Conservation (phyloP, 2,329 filamentous ascomycete genomes). For the Nemania diffusa region DNA sequence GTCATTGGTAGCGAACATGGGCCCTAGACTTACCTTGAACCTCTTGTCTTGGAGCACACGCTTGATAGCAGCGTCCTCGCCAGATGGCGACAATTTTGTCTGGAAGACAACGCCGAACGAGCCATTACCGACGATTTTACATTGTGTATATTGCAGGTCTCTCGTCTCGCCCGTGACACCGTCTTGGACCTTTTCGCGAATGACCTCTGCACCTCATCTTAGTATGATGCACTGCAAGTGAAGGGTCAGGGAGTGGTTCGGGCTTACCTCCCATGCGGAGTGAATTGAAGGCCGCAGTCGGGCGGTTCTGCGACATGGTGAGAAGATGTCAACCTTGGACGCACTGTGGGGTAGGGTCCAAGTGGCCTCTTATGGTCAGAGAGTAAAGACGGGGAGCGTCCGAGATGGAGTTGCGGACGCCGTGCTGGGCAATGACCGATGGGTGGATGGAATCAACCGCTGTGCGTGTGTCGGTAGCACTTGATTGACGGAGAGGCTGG, state of each 20-base stretch:
- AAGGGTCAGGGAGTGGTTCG: slow-evolving; percentile 39
- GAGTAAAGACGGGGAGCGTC: slow-evolving; percentile 40
- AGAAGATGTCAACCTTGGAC: slow-evolving; percentile 42
- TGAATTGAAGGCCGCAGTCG: slow-evolving; percentile 83
- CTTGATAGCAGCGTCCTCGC: slow-evolving; percentile 99
- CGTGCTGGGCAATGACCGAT: slow-evolving; percentile 48
- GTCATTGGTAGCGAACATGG: slow-evolving; percentile 1
- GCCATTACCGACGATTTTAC: slow-evolving; percentile 99
- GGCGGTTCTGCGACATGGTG: slow-evolving; percentile 56
- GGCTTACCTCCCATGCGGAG: slow-evolving; percentile 97
- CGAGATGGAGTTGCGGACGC: slow-evolving; percentile 43
- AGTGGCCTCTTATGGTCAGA: slow-evolving; percentile 44
- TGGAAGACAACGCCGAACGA: slow-evolving; percentile 99
- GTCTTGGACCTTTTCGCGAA: slow-evolving; percentile 99
- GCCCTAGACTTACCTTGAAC: slow-evolving; percentile 80
- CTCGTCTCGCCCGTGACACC: slow-evolving; percentile 95
- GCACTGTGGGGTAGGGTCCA: slow-evolving; percentile 42
- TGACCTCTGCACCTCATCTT: slow-evolving; percentile 75
- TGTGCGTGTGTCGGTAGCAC: slow-evolving; percentile 34
- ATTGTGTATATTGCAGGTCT: slow-evolving; percentile 98
- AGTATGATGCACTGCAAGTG: slow-evolving; percentile 34
- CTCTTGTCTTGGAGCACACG: slow-evolving; percentile 98
- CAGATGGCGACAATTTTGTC: slow-evolving; percentile 96
- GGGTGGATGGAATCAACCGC: slow-evolving; percentile 33
- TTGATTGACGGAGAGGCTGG: slow-evolving; percentile 35